Conservation (phyloP, 1,139 yeast genomes). For the Nakaseomyces bracarensis region DNA sequence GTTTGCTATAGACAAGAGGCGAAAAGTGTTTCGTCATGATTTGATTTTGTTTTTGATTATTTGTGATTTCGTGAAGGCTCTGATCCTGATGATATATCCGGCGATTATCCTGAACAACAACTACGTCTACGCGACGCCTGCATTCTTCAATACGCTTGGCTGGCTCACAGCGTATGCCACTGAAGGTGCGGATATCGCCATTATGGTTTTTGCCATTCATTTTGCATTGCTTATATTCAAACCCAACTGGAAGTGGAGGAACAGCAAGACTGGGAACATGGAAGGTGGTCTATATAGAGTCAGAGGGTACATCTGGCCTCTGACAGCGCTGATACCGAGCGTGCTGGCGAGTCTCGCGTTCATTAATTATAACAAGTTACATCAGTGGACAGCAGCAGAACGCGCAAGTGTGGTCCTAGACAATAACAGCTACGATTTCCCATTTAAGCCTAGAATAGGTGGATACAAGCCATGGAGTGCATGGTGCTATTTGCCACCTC, state of each 20-base stretch:
- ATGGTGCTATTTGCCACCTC: conserved; percentile 74
- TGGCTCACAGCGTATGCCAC: conserved; percentile 76
- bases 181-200: conserved; percentile 85
- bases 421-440: conserved; percentile 20
- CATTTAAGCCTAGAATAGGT: conserved; percentile 24
- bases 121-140: conserved; percentile 44
- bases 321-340: conserved; percentile 55
- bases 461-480: conserved; percentile 61
- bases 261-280: conserved; percentile 35
- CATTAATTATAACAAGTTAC: conserved; percentile 33
- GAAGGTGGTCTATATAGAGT: conserved; percentile 72
- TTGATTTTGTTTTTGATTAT: conserved; percentile 57
- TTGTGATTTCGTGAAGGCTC: conserved; percentile 70
- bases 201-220: conserved; percentile 74
- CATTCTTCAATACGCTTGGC: conserved; percentile 68
- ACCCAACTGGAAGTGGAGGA: conserved; percentile 46
- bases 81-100: conserved; percentile 64
- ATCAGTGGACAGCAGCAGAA: conserved; percentile 12
- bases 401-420: conserved; percentile 21
- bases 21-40: conserved; percentile 61
- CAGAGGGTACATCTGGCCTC: conserved; percentile 51
- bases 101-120: conserved; percentile 39
- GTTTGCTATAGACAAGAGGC: conserved; percentile 52
- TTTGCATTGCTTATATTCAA: conserved; percentile 66
- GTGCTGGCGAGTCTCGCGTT: conserved; percentile 70